These are phyloP conservation scores for Tulasnella sp. DNA, from an alignment of 768 basidiomycete genomes.

Conservation along the genomic window DNA sequence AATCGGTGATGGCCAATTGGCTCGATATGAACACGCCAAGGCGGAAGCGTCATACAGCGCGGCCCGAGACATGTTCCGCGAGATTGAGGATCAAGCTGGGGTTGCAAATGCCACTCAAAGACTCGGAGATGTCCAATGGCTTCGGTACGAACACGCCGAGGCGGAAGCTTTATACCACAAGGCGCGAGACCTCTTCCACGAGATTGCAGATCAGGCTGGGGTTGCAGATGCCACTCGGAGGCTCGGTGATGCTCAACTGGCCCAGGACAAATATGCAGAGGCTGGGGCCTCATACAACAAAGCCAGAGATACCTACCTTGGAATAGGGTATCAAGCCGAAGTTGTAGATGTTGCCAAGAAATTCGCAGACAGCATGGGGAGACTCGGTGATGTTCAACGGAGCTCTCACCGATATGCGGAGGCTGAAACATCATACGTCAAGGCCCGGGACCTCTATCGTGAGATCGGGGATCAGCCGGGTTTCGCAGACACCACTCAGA, in stretches of 20 bases:
- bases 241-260: background rate
- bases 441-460: too few relatives aligned
- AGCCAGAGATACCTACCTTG: background rate
- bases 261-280: background rate
- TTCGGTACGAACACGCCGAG: background rate
- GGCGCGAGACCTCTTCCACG: background rate
- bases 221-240: background rate
- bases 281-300: background rate
- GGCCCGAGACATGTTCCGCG: background rate
- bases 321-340: background rate
- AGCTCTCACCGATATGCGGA: too few relatives aligned
- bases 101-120: background rate
- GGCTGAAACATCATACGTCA: too few relatives aligned
- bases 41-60: background rate
- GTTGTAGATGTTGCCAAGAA: background rate
- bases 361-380: too few relatives aligned
- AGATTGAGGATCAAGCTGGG: background rate
- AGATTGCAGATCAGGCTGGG: background rate
- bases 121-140: too few relatives aligned
- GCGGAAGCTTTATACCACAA: background rate
- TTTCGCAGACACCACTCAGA: too few relatives aligned
- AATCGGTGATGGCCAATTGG: background rate
- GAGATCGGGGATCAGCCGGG: too few relatives aligned
- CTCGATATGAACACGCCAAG: background rate
- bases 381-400: too few relatives aligned